Evolutionary conservation across 2,329 filamentous ascomycete species (phyloP).

Genomic region (Atkinsonella texensis): DNA sequence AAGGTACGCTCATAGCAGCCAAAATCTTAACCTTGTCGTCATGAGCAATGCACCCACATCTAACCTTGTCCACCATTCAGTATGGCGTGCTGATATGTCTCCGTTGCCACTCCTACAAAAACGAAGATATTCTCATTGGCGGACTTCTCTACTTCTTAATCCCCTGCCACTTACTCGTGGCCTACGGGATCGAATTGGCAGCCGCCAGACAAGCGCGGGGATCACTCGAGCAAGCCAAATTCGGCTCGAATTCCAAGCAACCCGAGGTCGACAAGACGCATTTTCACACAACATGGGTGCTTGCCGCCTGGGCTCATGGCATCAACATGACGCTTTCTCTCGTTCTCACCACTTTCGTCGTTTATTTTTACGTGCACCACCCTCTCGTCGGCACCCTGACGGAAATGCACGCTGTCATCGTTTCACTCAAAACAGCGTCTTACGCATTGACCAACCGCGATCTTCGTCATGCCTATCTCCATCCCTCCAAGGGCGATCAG

Average conservation of each 20-base stretch:
- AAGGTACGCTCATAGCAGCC: slow-evolving; percentile 45
- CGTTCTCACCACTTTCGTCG: slow-evolving; percentile 66
- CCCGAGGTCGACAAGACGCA: slow-evolving; percentile 49
- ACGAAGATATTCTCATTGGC: slow-evolving; percentile 64
- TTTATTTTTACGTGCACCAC: slow-evolving; percentile 87
- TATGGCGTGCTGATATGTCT: slow-evolving; percentile 94
- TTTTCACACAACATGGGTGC: slow-evolving; percentile 67
- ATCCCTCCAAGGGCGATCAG: slow-evolving; percentile 55
- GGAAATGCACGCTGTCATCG: slow-evolving; percentile 84
- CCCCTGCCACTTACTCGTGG: slow-evolving; percentile 80
- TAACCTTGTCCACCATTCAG: slow-evolving; percentile 29
- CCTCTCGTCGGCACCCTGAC: slow-evolving; percentile 85
- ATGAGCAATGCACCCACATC: neutral
- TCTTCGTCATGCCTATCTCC: slow-evolving; percentile 78
- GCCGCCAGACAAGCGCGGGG: slow-evolving; percentile 69
- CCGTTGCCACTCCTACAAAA: slow-evolving; percentile 75
- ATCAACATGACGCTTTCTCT: slow-evolving; percentile 77
- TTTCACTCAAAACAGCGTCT: slow-evolving; percentile 91
- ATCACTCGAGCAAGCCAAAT: slow-evolving; percentile 43
- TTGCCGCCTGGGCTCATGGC: slow-evolving; percentile 69
- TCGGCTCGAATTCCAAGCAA: slow-evolving; percentile 30
- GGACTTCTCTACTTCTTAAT: slow-evolving; percentile 73
- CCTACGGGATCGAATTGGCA: slow-evolving; percentile 76
- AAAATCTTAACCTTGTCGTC: neutral
- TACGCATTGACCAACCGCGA: slow-evolving; percentile 97